phyloP scores from a whole-genome alignment of 2,329 filamentous ascomycete species.

The Beauveria australis region DNA sequence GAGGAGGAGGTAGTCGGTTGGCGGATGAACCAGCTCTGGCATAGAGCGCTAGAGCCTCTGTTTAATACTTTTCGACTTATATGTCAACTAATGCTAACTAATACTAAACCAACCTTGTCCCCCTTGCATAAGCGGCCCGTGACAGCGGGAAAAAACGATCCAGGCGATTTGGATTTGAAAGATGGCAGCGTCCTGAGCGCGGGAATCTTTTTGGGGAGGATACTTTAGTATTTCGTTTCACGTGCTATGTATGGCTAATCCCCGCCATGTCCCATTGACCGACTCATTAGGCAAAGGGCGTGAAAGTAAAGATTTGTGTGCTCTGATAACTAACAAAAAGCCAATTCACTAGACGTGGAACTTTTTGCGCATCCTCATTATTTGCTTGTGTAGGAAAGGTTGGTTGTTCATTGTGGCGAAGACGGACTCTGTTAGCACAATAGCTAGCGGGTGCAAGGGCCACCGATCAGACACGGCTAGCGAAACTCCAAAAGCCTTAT shows the following conservation, averaged over 20 bases:
- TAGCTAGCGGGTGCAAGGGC: background rate
- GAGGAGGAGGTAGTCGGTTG: background rate
- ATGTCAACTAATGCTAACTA: background rate
- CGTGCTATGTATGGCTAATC: background rate
- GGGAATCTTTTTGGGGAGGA: background rate
- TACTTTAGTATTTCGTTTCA: background rate
- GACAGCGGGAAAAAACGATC: background rate
- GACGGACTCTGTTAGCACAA: background rate
- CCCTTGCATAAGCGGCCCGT: background rate
- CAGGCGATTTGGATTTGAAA: background rate
- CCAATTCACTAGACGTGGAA: too few species aligned
- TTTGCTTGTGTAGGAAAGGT: too few species aligned
- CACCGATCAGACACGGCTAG: background rate
- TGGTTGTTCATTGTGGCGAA: background rate
- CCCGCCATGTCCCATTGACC: background rate
- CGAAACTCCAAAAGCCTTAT: background rate
- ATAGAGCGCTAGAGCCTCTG: background rate
- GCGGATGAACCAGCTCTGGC: background rate
- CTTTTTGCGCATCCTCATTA: too few species aligned
- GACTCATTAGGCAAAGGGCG: background rate
- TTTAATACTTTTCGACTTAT: background rate
- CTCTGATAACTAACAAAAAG: too few species aligned
- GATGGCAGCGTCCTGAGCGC: background rate
- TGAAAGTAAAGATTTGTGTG: background rate
- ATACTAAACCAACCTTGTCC: background rate